Evolutionary conservation across 495 filamentous ascomycete species (phyloP).

Genomic region (Umbilicaria muhlenbergii): DNA sequence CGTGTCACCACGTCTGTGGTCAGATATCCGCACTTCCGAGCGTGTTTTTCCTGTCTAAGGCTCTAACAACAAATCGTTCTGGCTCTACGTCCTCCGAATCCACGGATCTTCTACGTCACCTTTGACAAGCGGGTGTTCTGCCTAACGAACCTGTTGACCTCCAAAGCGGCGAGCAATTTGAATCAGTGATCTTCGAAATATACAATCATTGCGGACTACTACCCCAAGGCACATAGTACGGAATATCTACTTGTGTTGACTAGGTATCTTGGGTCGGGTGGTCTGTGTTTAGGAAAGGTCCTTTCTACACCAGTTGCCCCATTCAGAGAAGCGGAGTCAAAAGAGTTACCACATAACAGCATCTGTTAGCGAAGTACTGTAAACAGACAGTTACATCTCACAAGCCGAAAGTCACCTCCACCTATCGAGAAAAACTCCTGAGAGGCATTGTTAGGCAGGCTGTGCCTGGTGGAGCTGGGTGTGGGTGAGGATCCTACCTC

Average conservation of each 20-base stretch:
- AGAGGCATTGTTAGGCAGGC: constrained; percentile 1
- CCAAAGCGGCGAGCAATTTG: too few relatives aligned
- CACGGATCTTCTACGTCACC: not conserved
- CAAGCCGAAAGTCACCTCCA: not conserved
- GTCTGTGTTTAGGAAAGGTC: too few relatives aligned
- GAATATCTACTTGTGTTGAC: too few relatives aligned
- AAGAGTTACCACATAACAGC: constrained; percentile 1
- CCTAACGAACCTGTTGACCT: too few relatives aligned
- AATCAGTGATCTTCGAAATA: constrained; percentile 2
- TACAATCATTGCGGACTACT: not conserved
- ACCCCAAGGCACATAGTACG: not conserved
- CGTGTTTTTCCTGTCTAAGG: not conserved
- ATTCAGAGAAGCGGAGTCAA: not conserved
- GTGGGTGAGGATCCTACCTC: constrained; percentile 5
- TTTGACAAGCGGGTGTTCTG: constrained; percentile 5
- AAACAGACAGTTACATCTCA: not conserved
- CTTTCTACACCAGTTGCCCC: not conserved
- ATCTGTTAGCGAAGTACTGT: not conserved
- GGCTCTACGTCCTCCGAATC: constrained; percentile 1
- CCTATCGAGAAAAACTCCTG: not conserved
- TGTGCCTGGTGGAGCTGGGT: constrained; percentile 6
- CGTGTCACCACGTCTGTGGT: too few relatives aligned
- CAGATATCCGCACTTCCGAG: too few relatives aligned
- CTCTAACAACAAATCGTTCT: not conserved
- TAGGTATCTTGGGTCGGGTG: too few relatives aligned